A percentile compares a stretch with the other conserved stretches of the same genome.
phyloP scores from a whole-genome alignment of 257 asterid genomes.

The Capsicum chinense region DNA sequence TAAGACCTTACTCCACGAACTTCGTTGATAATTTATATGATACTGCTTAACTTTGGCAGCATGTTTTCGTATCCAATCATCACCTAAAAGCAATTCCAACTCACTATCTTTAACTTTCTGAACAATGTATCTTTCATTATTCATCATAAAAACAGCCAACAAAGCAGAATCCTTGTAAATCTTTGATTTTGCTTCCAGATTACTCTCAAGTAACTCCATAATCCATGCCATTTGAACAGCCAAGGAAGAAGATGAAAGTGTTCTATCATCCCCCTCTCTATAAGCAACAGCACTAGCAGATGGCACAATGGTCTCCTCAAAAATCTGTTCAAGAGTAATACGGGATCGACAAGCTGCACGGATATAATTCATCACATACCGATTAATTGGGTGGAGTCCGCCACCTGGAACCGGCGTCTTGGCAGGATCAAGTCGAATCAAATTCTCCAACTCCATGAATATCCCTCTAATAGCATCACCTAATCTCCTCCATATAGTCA shows the following conservation, averaged over 20 bases:
- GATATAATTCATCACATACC: slow-evolving; percentile 94
- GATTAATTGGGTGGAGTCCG: slow-evolving; percentile 88
- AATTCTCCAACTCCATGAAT: slow-evolving; percentile 93
- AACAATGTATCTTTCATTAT: slow-evolving; percentile 82
- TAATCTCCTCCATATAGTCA: slow-evolving; percentile 82
- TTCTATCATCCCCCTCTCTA: slow-evolving; percentile 27
- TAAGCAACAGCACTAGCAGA: slow-evolving; percentile 50
- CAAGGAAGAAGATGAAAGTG: too few relatives aligned
- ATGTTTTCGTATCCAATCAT: slow-evolving; percentile 87
- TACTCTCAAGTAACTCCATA: background rate
- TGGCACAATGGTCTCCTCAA: slow-evolving; percentile 55
- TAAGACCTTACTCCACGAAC: slow-evolving; percentile 90
- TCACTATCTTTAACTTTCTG: slow-evolving; percentile 72
- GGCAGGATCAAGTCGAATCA: slow-evolving; percentile 89
- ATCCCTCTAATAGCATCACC: slow-evolving; percentile 80
- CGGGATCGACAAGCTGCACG: slow-evolving; percentile 95
- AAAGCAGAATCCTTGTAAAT: slow-evolving; percentile 74
- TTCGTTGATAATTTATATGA: slow-evolving; percentile 79
- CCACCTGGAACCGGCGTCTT: slow-evolving; percentile 89
- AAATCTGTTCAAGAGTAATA: slow-evolving; percentile 77
- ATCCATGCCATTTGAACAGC: too few relatives aligned
- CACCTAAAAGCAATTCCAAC: slow-evolving; percentile 78
- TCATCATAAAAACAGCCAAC: slow-evolving; percentile 78
- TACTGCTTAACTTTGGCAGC: slow-evolving; percentile 75
- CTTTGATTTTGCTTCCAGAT: slow-evolving; percentile 44